Evolutionary conservation across 805 yeast genomes (phyloP), one percentile per base, ranked within the genome.

Genomic region (Saccharomycopsis capsularis): DNA sequence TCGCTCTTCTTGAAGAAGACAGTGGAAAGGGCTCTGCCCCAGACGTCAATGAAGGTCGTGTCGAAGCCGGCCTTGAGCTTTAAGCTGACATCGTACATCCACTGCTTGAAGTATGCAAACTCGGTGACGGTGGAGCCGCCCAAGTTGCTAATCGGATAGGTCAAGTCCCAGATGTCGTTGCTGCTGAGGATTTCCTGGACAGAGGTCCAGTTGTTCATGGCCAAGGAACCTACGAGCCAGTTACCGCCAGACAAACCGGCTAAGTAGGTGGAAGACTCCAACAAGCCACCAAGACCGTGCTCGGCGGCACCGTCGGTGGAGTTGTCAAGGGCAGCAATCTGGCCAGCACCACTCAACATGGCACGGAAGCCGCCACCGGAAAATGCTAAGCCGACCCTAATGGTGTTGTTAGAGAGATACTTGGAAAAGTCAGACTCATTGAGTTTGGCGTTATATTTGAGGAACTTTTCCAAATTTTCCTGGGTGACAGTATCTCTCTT

Each of bases 361-460:
- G 96, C 95, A 52, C 96, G 74, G 63, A 84, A 87, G 2, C 96
- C 96, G 60, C 96, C 96, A 43, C 96, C 95, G n/a, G 86, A 74
- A 56, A 81, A 78, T 3, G 88, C 80, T 27, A 75, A 56, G 3
- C 78, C 89, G 39, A 83, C 68, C 42, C 72, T 70, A 46, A 75
- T 66, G 27, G 74, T 76, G 71, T 54, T 76, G 73, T 49, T 75
- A 74, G 73, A 36, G 74, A 57, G 52, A 68, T 78, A 0, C 57
- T 59, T 21, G 65, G 68, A 1, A 75, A 71, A 34, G 40, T 50
- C 54, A 3, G 37, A 22, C 3, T 56, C 57, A 2, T 59, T 44
- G 18, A 58, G 53, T 21, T 61, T 61, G 1, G 58, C 42, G 3
- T 55, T 47, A 4, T 72, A 68, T 2, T 65, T 58, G 49, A 81